Percentiles rank a stretch among this genome's conserved stretches.
Evolutionary conservation across 257 asterid species (phyloP).

Genomic region (Petunia secreta): DNA sequence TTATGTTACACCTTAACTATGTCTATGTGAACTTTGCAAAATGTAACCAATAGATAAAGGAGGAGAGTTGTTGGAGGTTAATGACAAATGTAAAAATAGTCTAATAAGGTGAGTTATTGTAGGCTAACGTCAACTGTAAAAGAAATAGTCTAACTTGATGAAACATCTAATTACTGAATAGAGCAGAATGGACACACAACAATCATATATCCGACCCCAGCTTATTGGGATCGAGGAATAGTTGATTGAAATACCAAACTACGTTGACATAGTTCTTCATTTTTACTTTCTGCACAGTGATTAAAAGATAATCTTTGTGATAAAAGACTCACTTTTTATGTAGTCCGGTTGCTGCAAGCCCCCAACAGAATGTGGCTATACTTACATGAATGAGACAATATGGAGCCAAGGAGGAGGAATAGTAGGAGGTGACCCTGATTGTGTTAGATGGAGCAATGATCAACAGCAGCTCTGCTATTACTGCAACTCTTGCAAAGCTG

Average conservation of each 20-base stretch:
- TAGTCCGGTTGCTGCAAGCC: slow-evolving; percentile 99
- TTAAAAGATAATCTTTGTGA: neutral
- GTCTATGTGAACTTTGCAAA: neutral
- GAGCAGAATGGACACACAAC: neutral
- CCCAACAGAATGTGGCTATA: slow-evolving; percentile 72
- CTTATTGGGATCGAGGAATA: neutral
- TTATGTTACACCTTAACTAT: neutral
- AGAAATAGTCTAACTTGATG: neutral
- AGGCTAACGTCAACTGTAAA: neutral
- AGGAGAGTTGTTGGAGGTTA: neutral
- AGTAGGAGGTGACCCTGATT: slow-evolving; percentile 56
- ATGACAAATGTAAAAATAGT: neutral
- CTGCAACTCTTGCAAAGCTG: slow-evolving; percentile 89
- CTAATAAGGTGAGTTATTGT: neutral
- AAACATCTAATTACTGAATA: neutral
- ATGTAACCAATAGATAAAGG: neutral
- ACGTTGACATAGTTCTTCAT: neutral
- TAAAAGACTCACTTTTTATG: neutral
- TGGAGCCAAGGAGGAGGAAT: slow-evolving; percentile 57
- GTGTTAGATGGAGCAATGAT: slow-evolving; percentile 70
- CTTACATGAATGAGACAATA: slow-evolving; percentile 64
- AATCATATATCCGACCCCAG: neutral
- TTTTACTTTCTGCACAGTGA: neutral
- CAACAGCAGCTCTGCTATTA: slow-evolving; percentile 66
- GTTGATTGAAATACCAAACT: neutral